phyloP scores from a whole-genome alignment of 495 filamentous ascomycete species.

The Penicillium chermesinum region DNA sequence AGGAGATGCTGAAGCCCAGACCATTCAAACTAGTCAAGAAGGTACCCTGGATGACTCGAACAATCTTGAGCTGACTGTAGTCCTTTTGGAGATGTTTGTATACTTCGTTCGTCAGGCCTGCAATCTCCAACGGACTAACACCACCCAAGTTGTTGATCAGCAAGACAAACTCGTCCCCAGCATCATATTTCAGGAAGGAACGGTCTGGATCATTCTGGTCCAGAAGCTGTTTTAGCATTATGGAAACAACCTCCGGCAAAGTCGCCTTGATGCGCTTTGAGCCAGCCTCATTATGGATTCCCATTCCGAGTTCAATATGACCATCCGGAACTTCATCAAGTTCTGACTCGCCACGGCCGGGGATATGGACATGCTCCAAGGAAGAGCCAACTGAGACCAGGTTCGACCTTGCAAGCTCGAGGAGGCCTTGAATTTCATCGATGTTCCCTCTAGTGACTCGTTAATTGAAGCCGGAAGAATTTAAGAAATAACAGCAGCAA shows the following conservation, averaged over 20 bases:
- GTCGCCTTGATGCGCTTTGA: neutral
- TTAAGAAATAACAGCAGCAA: too few species aligned
- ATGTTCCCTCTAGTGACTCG: too few species aligned
- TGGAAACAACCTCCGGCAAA: neutral
- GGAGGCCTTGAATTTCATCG: neutral
- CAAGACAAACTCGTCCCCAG: neutral
- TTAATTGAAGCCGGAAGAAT: too few species aligned
- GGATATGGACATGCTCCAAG: neutral
- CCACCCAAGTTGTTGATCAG: neutral
- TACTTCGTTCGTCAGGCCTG: neutral
- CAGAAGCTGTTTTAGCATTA: neutral
- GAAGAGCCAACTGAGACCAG: neutral
- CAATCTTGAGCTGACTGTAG: neutral
- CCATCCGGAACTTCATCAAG: neutral
- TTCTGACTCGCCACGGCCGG: neutral
- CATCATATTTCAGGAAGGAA: neutral
- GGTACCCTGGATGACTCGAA: neutral
- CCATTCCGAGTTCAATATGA: neutral
- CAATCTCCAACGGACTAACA: neutral
- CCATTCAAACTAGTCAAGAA: conserved; percentile 1
- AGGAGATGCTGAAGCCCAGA: neutral
- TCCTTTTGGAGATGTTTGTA: neutral
- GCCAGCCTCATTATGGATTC: neutral
- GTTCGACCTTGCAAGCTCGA: neutral
- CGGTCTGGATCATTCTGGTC: neutral